These are phyloP conservation scores for Plasmodium billcollinsi DNA, from an alignment of 169 alveolate species.

Conservation along the genomic window DNA sequence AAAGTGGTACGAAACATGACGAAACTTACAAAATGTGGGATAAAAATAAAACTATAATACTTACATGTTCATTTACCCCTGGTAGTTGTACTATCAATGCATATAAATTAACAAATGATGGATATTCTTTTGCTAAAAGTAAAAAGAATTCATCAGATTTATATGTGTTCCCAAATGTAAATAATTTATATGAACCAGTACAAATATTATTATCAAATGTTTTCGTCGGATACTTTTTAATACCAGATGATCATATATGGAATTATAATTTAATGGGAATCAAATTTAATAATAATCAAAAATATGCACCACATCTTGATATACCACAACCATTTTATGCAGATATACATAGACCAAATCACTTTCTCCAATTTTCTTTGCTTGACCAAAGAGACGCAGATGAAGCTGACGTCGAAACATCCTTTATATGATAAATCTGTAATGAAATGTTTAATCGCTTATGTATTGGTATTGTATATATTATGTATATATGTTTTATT, in stretches of 20 bases:
- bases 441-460: too few relatives aligned
- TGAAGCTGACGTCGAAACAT: slow-evolving; percentile 67
- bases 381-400: slow-evolving; percentile 69
- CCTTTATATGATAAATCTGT: slow-evolving; percentile 30
- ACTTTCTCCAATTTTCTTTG: slow-evolving; percentile 91
- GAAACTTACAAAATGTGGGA: slow-evolving; percentile 63
- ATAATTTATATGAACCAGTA: slow-evolving; percentile 89
- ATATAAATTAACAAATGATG: slow-evolving; percentile 93
- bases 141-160: slow-evolving; percentile 78
- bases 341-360: slow-evolving; percentile 97
- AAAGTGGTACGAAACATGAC: background rate
- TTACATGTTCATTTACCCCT: slow-evolving; percentile 96
- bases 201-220: slow-evolving; percentile 97
- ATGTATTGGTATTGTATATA: too few relatives aligned
- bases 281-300: slow-evolving; percentile 93
- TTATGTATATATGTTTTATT: background rate
- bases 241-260: slow-evolving; percentile 99
- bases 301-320: slow-evolving; percentile 93
- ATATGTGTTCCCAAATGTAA: slow-evolving; percentile 71
- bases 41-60: slow-evolving; percentile 69
- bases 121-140: slow-evolving; percentile 95
- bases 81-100: slow-evolving; percentile 98
- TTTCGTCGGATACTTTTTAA: slow-evolving; percentile 98
- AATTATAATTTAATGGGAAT: slow-evolving; percentile 98
- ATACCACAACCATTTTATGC: slow-evolving; percentile 98